Evolutionary conservation across 1,284 basidiomycete species (phyloP).

Genomic region (Fomes fomentarius): DNA sequence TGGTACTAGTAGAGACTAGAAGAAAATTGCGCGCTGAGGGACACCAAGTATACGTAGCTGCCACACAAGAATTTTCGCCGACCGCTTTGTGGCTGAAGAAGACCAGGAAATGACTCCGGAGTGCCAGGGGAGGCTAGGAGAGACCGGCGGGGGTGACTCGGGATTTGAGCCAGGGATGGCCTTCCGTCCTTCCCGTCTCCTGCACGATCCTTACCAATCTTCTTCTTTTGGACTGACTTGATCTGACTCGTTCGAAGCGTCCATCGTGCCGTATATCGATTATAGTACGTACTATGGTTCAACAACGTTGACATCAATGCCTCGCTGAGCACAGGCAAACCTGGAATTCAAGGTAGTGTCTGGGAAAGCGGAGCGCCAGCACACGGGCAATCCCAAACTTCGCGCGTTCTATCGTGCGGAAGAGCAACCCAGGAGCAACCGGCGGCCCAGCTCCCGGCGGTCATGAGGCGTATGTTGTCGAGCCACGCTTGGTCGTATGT

Average conservation of each 20-base stretch:
- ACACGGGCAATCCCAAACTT: too few species aligned
- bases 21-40: conserved; percentile 7
- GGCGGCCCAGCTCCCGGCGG: neutral
- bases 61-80: conserved; percentile 10
- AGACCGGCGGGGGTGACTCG: too few species aligned
- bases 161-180: conserved; percentile 10
- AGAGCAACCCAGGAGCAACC: too few species aligned
- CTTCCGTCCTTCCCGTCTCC: conserved; percentile 9
- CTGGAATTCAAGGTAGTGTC: neutral
- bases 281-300: neutral
- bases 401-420: too few species aligned
- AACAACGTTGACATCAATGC: neutral
- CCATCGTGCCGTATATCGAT: neutral
- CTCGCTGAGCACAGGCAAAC: neutral
- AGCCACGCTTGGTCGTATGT: neutral
- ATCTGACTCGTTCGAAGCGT: conserved; percentile 11
- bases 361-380: too few species aligned
- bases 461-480: conserved; percentile 7
- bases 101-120: conserved; percentile 16
- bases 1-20: conserved; percentile 9
- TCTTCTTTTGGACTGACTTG: conserved; percentile 1
- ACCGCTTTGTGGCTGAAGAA: conserved; percentile 14
- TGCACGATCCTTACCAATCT: conserved; percentile 1
- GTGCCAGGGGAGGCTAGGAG: too few species aligned
- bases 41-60: neutral